These are phyloP conservation scores for Neobulgaria alba DNA, from an alignment of 2,329 filamentous ascomycete species.

Conservation along the genomic window DNA sequence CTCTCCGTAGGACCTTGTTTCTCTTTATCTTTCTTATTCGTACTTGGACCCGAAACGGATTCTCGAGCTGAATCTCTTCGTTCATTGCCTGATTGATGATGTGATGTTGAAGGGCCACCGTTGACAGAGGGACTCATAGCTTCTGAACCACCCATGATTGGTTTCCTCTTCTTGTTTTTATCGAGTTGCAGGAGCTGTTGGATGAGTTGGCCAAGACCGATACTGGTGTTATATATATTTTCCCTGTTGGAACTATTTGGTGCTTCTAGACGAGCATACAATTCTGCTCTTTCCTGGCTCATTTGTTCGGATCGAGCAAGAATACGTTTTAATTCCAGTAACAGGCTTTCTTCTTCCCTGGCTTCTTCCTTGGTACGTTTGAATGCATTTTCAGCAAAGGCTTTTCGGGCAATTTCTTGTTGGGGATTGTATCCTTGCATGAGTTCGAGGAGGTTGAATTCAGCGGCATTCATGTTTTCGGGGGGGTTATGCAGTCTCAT, in stretches of 20 bases:
- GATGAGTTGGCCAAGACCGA: slow-evolving; percentile 70
- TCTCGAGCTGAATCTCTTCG: slow-evolving; percentile 30
- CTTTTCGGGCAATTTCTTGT: slow-evolving; percentile 73
- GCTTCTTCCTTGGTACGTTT: slow-evolving; percentile 78
- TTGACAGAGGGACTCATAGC: slow-evolving; percentile 36
- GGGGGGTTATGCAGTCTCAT: slow-evolving; percentile 73
- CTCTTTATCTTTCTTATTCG: slow-evolving; percentile 29
- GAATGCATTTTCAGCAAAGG: slow-evolving; percentile 72
- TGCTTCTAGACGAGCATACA: slow-evolving; percentile 80
- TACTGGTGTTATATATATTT: slow-evolving; percentile 69
- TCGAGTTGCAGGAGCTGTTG: slow-evolving; percentile 76
- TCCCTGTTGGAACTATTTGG: slow-evolving; percentile 63
- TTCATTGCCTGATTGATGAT: slow-evolving; percentile 30
- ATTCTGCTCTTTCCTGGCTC: slow-evolving; percentile 78
- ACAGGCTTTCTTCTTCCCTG: slow-evolving; percentile 80
- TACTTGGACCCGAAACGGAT: slow-evolving; percentile 27
- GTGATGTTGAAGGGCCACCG: slow-evolving; percentile 25
- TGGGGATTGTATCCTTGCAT: slow-evolving; percentile 80
- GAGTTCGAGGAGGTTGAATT: slow-evolving; percentile 74
- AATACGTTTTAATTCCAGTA: slow-evolving; percentile 88
- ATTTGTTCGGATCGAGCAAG: slow-evolving; percentile 77
- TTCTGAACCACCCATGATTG: slow-evolving; percentile 50
- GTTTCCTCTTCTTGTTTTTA: slow-evolving; percentile 82
- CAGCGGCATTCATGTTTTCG: slow-evolving; percentile 77
- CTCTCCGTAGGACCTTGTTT: slow-evolving; percentile 40